Conservation (phyloP, 129 eudicot species). For the Pseudognaphalium luteoalbum region DNA sequence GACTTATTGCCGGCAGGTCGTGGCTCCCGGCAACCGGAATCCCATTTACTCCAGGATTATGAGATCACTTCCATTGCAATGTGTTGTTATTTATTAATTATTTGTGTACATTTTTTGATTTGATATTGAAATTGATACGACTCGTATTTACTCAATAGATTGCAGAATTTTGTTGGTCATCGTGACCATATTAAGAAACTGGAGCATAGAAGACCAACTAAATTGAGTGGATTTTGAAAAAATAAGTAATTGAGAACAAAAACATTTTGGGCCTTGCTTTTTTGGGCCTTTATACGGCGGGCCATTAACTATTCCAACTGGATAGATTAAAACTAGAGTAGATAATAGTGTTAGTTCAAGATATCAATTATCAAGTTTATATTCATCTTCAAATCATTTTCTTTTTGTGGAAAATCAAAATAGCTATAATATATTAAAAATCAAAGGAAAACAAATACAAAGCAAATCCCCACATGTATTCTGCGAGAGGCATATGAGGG, state of each 20-base stretch:
- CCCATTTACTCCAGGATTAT: constrained; percentile 53
- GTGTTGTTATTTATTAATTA: constrained; percentile 35
- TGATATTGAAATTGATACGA: constrained; percentile 36
- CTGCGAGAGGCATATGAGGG: too few species aligned
- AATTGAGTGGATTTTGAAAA: neutral
- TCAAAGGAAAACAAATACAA: too few species aligned
- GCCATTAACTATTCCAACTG: too few species aligned
- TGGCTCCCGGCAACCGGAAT: constrained; percentile 61
- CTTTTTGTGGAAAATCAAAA: too few species aligned
- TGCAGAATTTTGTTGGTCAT: constrained; percentile 1
- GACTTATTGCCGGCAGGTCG: constrained; percentile 51
- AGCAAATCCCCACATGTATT: too few species aligned
- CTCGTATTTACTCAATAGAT: constrained; percentile 36
- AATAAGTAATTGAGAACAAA: too few species aligned
- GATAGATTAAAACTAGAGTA: too few species aligned
- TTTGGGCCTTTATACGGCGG: too few species aligned
- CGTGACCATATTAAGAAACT: neutral
- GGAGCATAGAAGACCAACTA: neutral
- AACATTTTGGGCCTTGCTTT: neutral
- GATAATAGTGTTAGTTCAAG: too few species aligned
- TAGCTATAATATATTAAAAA: too few species aligned
- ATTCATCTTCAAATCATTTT: too few species aligned
- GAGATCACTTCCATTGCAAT: constrained; percentile 7
- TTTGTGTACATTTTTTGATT: constrained; percentile 46
- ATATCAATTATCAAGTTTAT: too few species aligned